phyloP scores from a whole-genome alignment of 2,329 filamentous ascomycete genomes.

The Lasiodiplodia sp. region DNA sequence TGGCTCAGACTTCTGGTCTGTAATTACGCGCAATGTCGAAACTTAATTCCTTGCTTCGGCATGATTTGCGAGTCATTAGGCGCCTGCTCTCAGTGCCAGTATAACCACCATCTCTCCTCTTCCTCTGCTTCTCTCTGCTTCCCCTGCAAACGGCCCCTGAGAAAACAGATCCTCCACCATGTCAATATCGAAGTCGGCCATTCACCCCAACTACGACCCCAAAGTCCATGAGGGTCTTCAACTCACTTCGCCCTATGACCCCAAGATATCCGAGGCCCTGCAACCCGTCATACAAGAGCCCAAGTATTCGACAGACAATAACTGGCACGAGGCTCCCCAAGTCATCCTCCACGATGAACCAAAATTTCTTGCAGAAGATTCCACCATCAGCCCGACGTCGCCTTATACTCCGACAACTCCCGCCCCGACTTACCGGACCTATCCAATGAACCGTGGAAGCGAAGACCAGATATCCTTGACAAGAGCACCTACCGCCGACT shows the following conservation, averaged over 20 bases:
- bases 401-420: constrained; percentile 6
- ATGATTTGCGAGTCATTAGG: constrained; percentile 2
- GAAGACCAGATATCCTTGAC: constrained; percentile 13
- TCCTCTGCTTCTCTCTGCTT: background rate
- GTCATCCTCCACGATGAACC: constrained; percentile 9
- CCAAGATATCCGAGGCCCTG: constrained; percentile 7
- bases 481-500: background rate
- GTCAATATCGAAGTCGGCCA: constrained; percentile 8
- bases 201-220: constrained; percentile 1
- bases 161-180: background rate
- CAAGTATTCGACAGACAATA: constrained; percentile 14
- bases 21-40: background rate
- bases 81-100: background rate
- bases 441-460: constrained; percentile 10
- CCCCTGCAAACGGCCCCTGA: constrained; percentile 7
- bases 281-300: constrained; percentile 7
- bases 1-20: background rate
- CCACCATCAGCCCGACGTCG: background rate
- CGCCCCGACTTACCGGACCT: constrained; percentile 12
- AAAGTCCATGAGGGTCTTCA: constrained; percentile 10
- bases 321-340: constrained; percentile 24
- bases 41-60: background rate
- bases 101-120: background rate
- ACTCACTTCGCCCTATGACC: constrained; percentile 14
- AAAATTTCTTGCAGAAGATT: constrained; percentile 12